These are phyloP conservation scores for Gaertneriomyces sp. DNA, from an alignment of 192 early-diverging fungal species.

Conservation along the genomic window DNA sequence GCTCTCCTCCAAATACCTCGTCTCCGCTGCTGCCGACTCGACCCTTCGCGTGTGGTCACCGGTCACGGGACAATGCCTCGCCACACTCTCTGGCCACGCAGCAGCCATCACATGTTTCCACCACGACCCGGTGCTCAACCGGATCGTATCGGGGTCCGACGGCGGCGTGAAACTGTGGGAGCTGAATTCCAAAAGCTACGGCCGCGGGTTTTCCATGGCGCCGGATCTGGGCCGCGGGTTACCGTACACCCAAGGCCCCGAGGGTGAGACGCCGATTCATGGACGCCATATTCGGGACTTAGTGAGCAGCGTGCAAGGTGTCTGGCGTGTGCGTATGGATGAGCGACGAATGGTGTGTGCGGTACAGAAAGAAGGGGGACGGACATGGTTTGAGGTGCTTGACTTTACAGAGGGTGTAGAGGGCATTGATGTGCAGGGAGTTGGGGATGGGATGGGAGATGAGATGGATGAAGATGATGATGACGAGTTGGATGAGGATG, in stretches of 20 bases:
- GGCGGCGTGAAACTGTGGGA: constrained; percentile 97
- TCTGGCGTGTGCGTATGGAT: constrained; percentile 96
- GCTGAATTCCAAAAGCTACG: constrained; percentile 60
- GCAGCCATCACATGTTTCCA: constrained; percentile 98
- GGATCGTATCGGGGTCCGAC: constrained; percentile 90
- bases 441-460: constrained; percentile 29
- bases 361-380: constrained; percentile 45
- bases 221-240: constrained; percentile 6
- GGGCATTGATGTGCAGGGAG: constrained; percentile 29
- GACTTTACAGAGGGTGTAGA: constrained; percentile 72
- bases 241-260: constrained; percentile 39
- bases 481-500: constrained; percentile 22
- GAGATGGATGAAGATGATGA: constrained; percentile 15
- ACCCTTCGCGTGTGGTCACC: constrained; percentile 91
- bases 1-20: constrained; percentile 76
- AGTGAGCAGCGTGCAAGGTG: constrained; percentile 72
- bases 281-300: constrained; percentile 82
- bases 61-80: constrained; percentile 60
- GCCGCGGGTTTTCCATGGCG: constrained; percentile 11
- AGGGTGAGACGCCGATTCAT: constrained; percentile 43
- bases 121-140: constrained; percentile 80
- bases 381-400: constrained; percentile 79
- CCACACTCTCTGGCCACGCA: constrained; percentile 66
- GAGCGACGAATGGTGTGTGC: constrained; percentile 70
- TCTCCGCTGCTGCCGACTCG: constrained; percentile 93